These are phyloP conservation scores for Tricholoma sp. DNA, from an alignment of 768 basidiomycete genomes.

Conservation along the genomic window DNA sequence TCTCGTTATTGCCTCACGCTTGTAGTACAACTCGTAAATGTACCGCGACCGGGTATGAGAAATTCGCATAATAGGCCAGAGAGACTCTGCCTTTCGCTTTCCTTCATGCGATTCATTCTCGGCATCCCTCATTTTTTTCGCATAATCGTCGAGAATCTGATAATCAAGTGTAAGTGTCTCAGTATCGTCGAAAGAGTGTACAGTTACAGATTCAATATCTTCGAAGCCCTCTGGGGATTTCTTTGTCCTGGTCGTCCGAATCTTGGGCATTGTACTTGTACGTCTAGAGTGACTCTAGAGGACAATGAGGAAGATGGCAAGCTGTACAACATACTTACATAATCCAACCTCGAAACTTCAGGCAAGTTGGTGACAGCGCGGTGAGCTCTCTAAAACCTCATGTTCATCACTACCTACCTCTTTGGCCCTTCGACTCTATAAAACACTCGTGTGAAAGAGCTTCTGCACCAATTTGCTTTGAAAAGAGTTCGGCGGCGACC, in stretches of 20 bases:
- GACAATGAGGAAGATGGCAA: slow-evolving; percentile 1
- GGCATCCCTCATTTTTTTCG: slow-evolving; percentile 98
- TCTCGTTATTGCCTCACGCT: slow-evolving; percentile 89
- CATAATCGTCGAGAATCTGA: slow-evolving; percentile 95
- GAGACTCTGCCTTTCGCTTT: slow-evolving; percentile 87
- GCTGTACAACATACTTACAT: slow-evolving; percentile 13
- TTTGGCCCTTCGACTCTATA: slow-evolving; percentile 4
- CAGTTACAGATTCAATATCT: slow-evolving; percentile 72
- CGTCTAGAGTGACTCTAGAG: neutral
- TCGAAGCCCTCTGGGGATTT: slow-evolving; percentile 93
- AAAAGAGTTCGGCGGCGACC: neutral
- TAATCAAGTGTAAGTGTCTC: neutral
- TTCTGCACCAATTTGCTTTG: neutral
- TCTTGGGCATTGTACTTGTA: slow-evolving; percentile 72
- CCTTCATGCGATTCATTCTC: slow-evolving; percentile 99
- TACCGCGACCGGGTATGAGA: slow-evolving; percentile 94
- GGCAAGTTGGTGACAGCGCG: neutral
- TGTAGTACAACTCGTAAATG: slow-evolving; percentile 98
- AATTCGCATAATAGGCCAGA: slow-evolving; percentile 99
- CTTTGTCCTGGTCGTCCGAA: slow-evolving; percentile 89
- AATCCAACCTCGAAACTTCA: slow-evolving; percentile 8
- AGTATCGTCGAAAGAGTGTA: neutral
- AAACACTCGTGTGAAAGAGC: slow-evolving; percentile 8
- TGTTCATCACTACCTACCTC: slow-evolving; percentile 10
- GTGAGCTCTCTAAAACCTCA: slow-evolving; percentile 5